Base-by-base conservation (phyloP, 352 stramenopile genomes). In the Phytophthora aleatoria region DNA sequence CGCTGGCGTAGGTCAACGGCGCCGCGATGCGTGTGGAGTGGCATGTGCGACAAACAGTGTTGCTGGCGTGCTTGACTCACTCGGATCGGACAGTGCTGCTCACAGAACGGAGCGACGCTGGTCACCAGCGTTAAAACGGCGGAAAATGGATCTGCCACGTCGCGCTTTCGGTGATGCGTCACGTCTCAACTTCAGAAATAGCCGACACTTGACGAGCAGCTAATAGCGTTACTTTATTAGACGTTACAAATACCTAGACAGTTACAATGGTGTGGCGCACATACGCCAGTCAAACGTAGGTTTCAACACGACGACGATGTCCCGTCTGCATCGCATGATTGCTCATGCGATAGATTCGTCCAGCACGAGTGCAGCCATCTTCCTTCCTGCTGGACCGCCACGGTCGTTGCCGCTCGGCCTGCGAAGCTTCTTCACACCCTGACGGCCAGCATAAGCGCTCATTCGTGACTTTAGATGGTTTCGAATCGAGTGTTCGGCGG, bases 111-210 rank as follows among this genome's bases (percentile, higher is more conserved):
- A 20, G 20, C 20, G 20, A 20, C 20, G 30, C 56, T 42, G 27
- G 24, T 48, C 48, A 59, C 30, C 27, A 38, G 30, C 48, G 36
- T 66, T 49, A 26, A 38, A 38, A 38, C 33, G 30, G 30, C 30
- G 30, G 30, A 33, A 59, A 61, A 31, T 20, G 43, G 58, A 65
- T 55, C 45, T 64, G 57, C 57, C 28, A 3, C 36, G 57, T 64
- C 59, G 35, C 50, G 26, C n/a, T 65, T 66, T 61, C 58, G 58
- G 50, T 66, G 58, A 30, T 61, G 39, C 49, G 58, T 49, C 58
- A 52, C 48, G 16, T 59, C 57, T 3, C 41, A 66, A 61, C 58
- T 66, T 66, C 58, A 66, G 58, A 66, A 66, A 66, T 41, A 48
- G 30, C 30, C 35, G 48, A 58, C 28, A 58, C 13, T 49, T 58